These are phyloP conservation scores for Raphanus hybrid DNA, from an alignment of 441 rosid species.

Conservation along the genomic window DNA sequence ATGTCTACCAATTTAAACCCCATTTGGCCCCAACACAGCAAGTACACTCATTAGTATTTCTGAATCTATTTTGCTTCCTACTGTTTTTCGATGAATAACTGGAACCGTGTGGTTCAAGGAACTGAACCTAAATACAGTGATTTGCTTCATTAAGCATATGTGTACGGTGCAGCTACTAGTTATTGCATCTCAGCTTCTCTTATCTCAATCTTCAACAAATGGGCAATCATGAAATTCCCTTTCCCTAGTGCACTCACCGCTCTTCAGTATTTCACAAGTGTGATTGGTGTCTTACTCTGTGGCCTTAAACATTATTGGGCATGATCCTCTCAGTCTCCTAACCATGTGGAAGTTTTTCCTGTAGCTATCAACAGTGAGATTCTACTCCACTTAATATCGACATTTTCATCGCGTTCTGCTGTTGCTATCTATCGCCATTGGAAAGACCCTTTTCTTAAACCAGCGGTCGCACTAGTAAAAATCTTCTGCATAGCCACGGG, in stretches of 20 bases:
- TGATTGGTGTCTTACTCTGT: slow-evolving; percentile 62
- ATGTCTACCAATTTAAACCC: background rate
- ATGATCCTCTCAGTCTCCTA: slow-evolving; percentile 62
- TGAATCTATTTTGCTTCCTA: background rate
- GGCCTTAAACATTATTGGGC: slow-evolving; percentile 59
- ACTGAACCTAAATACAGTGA: slow-evolving; percentile 40
- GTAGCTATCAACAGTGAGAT: slow-evolving; percentile 96
- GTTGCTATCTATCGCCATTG: slow-evolving; percentile 93
- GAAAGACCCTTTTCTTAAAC: slow-evolving; percentile 83
- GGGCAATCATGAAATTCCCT: slow-evolving; percentile 96
- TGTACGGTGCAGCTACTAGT: slow-evolving; percentile 85
- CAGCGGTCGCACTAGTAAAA: no score
- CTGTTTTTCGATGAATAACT: background rate
- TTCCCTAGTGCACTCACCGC: slow-evolving; percentile 97
- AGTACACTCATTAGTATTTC: background rate
- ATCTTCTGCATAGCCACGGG: no score
- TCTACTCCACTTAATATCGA: slow-evolving; percentile 90
- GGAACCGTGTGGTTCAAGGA: background rate
- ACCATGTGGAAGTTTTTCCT: slow-evolving; percentile 95
- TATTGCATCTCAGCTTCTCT: slow-evolving; percentile 94
- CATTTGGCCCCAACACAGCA: background rate
- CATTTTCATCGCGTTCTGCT: slow-evolving; percentile 90
- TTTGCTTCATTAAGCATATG: slow-evolving; percentile 48
- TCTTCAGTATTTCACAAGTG: slow-evolving; percentile 68
- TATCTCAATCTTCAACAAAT: slow-evolving; percentile 94